Evolutionary conservation across 73 alveolate genomes (phyloP), one percentile per base, ranked within the genome.

Genomic region (Effrenium voratum): DNA sequence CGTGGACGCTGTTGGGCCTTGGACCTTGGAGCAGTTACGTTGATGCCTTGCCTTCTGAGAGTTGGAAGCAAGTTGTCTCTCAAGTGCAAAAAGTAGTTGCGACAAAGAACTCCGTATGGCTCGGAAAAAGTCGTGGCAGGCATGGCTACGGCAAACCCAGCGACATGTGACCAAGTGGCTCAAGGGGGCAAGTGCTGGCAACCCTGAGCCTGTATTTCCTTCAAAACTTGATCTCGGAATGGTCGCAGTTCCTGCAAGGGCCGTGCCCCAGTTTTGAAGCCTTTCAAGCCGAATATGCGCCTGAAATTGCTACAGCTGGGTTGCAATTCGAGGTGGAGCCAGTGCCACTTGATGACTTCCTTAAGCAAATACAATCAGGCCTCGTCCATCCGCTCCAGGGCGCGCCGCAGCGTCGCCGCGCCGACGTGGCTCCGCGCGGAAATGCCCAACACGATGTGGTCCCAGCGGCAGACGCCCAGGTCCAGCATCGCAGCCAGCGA

Each of bases 141-240:
- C 49, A 10, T 72, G 83, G 83, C 49, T 72, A 6, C 45, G 83
- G 49, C 83, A 34, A 72, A 26, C 50, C 8, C 83, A 72, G 49
- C 16, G n/a, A 22, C 83, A 72, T 72, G 83, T 72, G 5, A 72
- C 83, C 83, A 72, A 72, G 26, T 72, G 83, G 83, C 45, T 72
- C n/a, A 32, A 38, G 22, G 16, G 5, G n/a, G 40, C n/a, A 3
- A 47, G 49, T 34, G 49, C 26, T 32, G 50, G 49, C 45, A 26
- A 44, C 16, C 83, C 83, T 16, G 30, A 38, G 12, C n/a, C 40
- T 32, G 40, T 5, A 28, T 3, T 28, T 72, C 47, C 83, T 28
- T 72, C 16, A 32, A 28, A 24, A 22, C 16, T 38, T 72, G 49
- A 10, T 72, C 40, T 44, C n/a, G 30, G 40, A 32, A 47, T 72